Base-by-base conservation (phyloP, 805 yeast species). In the Saccharomycopsis sp. region DNA sequence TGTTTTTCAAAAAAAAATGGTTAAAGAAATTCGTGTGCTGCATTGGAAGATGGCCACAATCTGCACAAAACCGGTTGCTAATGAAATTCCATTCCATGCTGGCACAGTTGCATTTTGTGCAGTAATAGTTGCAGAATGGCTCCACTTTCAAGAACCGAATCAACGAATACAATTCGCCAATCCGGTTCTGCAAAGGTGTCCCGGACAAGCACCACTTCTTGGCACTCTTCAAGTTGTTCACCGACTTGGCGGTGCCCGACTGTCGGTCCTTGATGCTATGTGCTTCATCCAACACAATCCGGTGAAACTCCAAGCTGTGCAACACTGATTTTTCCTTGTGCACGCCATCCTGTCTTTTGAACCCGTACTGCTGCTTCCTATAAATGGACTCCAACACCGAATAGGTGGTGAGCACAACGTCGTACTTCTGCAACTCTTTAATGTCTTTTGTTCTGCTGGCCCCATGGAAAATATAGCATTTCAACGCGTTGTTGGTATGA, bases 191-290 rank as follows among this genome's bases (percentile, higher is more conserved):
- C 48, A 92, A 65, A 1, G 99, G 98, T 0, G 99, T 92, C 51
- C 99, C 99, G 3, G 95, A 75, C 22, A 92, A 59, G 60, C 99
- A 92, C 82, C 95, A 84, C 49, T 94, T 63, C 52, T 86, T 84
- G 39, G 75, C 65, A 7, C 94, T 75, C 23, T 69, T 62, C 42
- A 92, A 61, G 45, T 67, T 65, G 55, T 84, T 85, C 1, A 94
- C 96, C 2, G 97, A 95, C 51, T 82, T 78, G 0, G 97, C 88
- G 0, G 98, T 92, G 19, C 89, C 89, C 40, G 92, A 79, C 41
- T 87, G 87, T 44, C 97, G 71, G 58, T 92, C 97, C 56, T 92
- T 92, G 65, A 92, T 89, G 54, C 89, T 89, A 58, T 92, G 99
- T 1, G 98, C 98, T 57, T 92, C 99, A 62, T 92, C 99, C 38